Base-by-base conservation (phyloP, 371 early-diverging fungal genomes). In the Apophysomyces trapeziformis region DNA sequence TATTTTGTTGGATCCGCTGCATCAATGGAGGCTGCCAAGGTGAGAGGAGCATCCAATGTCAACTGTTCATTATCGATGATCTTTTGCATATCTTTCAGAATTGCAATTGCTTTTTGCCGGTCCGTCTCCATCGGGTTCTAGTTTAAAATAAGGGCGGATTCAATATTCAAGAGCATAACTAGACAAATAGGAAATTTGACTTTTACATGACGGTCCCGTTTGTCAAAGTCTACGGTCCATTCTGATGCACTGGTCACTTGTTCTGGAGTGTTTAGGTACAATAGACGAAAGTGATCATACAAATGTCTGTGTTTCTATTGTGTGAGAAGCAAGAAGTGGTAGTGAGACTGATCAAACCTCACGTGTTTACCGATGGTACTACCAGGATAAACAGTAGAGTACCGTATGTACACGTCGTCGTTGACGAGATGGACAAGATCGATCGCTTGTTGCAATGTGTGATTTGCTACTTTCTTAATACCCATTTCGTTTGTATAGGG, bases 341-440 rank as follows among this genome's bases (percentile, higher is more conserved):
- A 16, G 46, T 21, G 74, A 9, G 54, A 9, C 21, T n/a, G 68
- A 9, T 72, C 56, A 37, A 84, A 87, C 58, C 88, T 82, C 16
- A 86, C 83, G 65, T 90, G 90, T 68, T 90, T 89, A 26, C 90
- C 90, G 11, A 88, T 82, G 11, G 90, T 86, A 50, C 88, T 85
- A 6, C 80, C 78, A n/a, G 88, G 86, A 41, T 87, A 82, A n/a
- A 87, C 72, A 1, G 36, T 58, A 0, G 90, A 89, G 5, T 71
- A 71, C 11, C 68, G 69, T 0, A 83, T 82, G 68, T 85, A 89
- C 2, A 67, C 65, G 47, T 69, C 73, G 11, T 64, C 68, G 8
- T 64, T 64, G 32, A 70, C 18, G 43, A 14, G 43, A 37, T 39
- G 21, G 12, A 74, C 43, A 13, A 74, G 56, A 35, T 68, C 64